A percentile compares a stretch with the other conserved stretches of the same genome.
Conservation (phyloP, 306 rosid genomes). For the Morella rubra region DNA sequence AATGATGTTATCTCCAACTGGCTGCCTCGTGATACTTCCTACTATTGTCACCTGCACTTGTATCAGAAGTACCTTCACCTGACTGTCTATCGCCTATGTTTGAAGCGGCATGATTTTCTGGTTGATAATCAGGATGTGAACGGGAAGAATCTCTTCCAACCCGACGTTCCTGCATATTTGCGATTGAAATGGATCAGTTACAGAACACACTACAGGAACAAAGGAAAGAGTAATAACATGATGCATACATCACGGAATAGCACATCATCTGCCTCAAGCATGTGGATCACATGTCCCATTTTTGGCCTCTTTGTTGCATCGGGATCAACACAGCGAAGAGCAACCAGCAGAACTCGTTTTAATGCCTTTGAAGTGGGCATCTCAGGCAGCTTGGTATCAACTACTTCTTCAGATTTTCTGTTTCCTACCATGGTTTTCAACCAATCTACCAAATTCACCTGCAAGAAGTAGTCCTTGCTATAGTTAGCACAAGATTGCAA, state of each 20-base stretch:
- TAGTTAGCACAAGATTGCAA: constrained; percentile 23
- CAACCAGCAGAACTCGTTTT: constrained; percentile 80
- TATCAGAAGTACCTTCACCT: constrained; percentile 56
- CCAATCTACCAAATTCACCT: constrained; percentile 95
- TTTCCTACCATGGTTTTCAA: constrained; percentile 83
- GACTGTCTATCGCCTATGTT: constrained; percentile 42
- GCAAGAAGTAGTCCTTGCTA: constrained; percentile 21
- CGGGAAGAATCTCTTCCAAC: constrained; percentile 48
- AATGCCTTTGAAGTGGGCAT: constrained; percentile 88
- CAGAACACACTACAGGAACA: constrained; percentile 13
- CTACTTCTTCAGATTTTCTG: constrained; percentile 80
- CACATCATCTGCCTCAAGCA: constrained; percentile 94
- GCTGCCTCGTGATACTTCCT: constrained; percentile 48
- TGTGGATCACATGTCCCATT: constrained; percentile 96
- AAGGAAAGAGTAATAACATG: background rate
- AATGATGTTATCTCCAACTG: constrained; percentile 49
- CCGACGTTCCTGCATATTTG: constrained; percentile 57
- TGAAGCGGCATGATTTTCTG: constrained; percentile 34
- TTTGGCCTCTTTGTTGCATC: constrained; percentile 93
- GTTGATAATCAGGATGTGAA: constrained; percentile 41
- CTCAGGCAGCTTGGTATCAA: constrained; percentile 82
- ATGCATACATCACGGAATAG: constrained; percentile 65
- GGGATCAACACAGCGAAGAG: constrained; percentile 96
- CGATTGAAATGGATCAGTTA: constrained; percentile 7
- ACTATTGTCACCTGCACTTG: constrained; percentile 55